A percentile compares a stretch with the other conserved stretches of the same genome.
These are phyloP conservation scores for Xylariaceae sp. DNA, from an alignment of 2,329 filamentous ascomycete species.

Conservation along the genomic window DNA sequence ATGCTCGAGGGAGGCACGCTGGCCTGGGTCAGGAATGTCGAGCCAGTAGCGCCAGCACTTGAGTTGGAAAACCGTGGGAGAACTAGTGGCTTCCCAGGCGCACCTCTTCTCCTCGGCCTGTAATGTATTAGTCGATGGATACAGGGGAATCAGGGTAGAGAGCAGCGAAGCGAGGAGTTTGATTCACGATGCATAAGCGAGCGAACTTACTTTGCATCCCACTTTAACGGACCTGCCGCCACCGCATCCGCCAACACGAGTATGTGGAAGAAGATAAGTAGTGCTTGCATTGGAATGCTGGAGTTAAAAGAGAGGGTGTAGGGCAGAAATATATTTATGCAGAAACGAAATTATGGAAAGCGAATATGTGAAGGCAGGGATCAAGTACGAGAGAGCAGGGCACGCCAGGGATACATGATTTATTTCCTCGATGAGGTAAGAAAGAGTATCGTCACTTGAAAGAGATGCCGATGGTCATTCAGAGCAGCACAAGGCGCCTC, in stretches of 20 bases:
- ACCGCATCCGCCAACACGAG: constrained; percentile 25
- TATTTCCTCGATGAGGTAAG: constrained; percentile 15
- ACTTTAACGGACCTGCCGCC: constrained; percentile 28
- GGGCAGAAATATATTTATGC: constrained; percentile 12
- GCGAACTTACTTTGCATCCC: constrained; percentile 22
- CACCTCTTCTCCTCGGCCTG: constrained; percentile 19
- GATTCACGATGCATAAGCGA: not conserved
- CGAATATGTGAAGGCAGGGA: constrained; percentile 4
- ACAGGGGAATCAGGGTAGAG: not conserved
- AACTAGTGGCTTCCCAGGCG: constrained; percentile 11
- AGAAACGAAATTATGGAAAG: constrained; percentile 14
- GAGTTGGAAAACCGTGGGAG: constrained; percentile 20
- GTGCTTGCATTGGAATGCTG: constrained; percentile 22
- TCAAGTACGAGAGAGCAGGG: constrained; percentile 14
- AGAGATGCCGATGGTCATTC: constrained; percentile 12
- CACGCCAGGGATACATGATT: constrained; percentile 21
- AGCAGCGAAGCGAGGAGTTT: not conserved
- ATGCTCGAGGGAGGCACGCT: not conserved
- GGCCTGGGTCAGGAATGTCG: constrained; percentile 6
- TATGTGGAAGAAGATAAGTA: constrained; percentile 24
- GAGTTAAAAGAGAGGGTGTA: constrained; percentile 4
- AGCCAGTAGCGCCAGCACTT: constrained; percentile 1
- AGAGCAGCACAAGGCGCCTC: constrained; percentile 14
- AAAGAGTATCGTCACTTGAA: constrained; percentile 18
- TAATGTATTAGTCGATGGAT: constrained; percentile 16